Evolutionary conservation across 768 basidiomycete species (phyloP), one percentile per base, ranked within the genome.

Genomic region (Lyophyllum shimeji): DNA sequence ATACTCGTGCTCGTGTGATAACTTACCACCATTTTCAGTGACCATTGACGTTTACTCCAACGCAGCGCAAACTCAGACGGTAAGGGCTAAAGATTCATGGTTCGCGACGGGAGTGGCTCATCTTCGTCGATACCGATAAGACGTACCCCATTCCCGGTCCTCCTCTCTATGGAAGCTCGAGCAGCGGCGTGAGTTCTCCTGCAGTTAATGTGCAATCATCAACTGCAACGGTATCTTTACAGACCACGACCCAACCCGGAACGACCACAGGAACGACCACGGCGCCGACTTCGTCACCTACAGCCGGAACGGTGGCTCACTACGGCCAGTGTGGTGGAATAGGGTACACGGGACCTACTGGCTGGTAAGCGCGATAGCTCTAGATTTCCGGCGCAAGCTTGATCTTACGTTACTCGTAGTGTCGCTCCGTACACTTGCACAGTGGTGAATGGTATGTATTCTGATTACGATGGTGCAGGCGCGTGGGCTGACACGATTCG

Each of bases 301-400:
- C 65, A 15, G 55, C 63, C 1, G 71, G 71, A 20, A 69, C 73
- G 12, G 70, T 73, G 3, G 63, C 71, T 6, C 67, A 77, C 24
- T 78, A 74, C 42, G 76, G 70, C 1, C 77, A 78, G 53, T 79
- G 76, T 51, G 78, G 78, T 60, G 77, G 77, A 13, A 70, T 62
- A 52, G 71, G 72, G 11, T 79, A 63, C 55, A 67, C 73, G 11
- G 76, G 76, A 11, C 53, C 71, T 15, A 77, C 74, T 24, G 67
- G 45, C 20, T 79, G 77, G 74, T 74, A 58, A 23, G 69, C 61
- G 15, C 23, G n/a, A 18, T 7, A 6, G 39, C 39, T 37, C 31
- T 1, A 21, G 31, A 2, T 1, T n/a, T 17, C 17, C 2, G 25
- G 7, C 20, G 27, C 24, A 27, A 42, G 24, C 12, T 13, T 46